These are phyloP conservation scores for Cerioporus squamosus DNA, from an alignment of 1,284 basidiomycete genomes.

Conservation along the genomic window DNA sequence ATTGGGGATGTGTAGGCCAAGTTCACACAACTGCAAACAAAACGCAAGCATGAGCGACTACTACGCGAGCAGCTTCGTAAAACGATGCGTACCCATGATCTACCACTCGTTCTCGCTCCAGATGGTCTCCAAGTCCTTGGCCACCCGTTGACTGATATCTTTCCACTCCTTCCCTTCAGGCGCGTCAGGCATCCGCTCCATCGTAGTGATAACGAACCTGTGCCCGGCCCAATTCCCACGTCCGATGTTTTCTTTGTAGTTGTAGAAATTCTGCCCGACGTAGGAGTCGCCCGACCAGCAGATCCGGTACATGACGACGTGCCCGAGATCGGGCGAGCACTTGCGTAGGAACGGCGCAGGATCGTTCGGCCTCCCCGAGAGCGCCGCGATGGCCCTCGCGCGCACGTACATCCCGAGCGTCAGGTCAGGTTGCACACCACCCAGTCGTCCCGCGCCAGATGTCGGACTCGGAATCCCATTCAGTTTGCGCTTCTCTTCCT, in stretches of 20 bases:
- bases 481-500: not conserved
- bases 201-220: not conserved
- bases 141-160: not conserved
- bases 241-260: not conserved
- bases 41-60: no score
- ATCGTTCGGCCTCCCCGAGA: not conserved
- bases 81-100: no score
- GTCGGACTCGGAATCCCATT: not conserved
- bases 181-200: not conserved
- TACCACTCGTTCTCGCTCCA: not conserved
- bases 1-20: no score
- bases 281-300: not conserved
- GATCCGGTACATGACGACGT: not conserved
- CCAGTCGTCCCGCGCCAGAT: not conserved
- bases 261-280: no score
- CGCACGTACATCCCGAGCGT: not conserved
- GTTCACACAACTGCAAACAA: no score
- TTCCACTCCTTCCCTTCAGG: not conserved
- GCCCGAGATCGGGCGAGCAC: not conserved
- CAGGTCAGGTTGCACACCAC: constrained; percentile 2
- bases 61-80: no score
- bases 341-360: not conserved
- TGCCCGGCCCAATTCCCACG: not conserved
- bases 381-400: not conserved
- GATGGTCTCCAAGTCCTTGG: not conserved